Conservation (phyloP, 177 flowering plant genomes). For the Vitis hybrid region DNA sequence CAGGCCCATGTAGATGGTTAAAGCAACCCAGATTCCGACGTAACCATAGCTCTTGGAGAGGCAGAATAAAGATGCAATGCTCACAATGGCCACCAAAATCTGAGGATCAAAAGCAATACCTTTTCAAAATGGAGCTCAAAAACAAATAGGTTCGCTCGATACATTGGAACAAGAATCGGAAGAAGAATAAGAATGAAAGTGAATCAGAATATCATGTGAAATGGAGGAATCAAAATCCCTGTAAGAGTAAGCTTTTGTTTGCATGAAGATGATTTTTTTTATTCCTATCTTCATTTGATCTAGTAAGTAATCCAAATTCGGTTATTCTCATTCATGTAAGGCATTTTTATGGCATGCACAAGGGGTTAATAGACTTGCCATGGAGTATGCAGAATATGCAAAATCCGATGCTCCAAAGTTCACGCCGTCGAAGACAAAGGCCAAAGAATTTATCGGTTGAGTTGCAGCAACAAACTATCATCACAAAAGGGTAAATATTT, state of each 20-base stretch:
- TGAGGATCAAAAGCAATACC: conserved; percentile 12
- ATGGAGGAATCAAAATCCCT: no score
- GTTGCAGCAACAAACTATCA: conserved; percentile 49
- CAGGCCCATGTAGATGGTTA: conserved; percentile 52
- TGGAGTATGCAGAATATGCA: conserved; percentile 42
- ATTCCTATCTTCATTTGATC: no score
- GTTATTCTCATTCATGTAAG: no score
- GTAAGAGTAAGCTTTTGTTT: no score
- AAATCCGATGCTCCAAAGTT: conserved; percentile 51
- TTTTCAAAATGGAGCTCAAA: no score
- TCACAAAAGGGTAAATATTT: no score
- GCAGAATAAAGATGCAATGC: conserved; percentile 35
- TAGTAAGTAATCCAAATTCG: no score
- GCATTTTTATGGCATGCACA: neutral
- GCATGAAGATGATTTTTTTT: no score
- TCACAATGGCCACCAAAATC: conserved; percentile 43
- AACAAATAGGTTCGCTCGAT: no score
- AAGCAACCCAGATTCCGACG: conserved; percentile 55
- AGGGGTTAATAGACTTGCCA: conserved; percentile 22
- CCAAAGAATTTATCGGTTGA: conserved; percentile 44
- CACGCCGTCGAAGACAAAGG: conserved; percentile 48
- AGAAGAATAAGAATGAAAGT: no score
- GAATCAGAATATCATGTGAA: no score
- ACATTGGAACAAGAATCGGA: no score
- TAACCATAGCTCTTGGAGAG: conserved; percentile 42